These are phyloP conservation scores for Brassica juncea DNA, from an alignment of 345 rosid species.

Conservation along the genomic window DNA sequence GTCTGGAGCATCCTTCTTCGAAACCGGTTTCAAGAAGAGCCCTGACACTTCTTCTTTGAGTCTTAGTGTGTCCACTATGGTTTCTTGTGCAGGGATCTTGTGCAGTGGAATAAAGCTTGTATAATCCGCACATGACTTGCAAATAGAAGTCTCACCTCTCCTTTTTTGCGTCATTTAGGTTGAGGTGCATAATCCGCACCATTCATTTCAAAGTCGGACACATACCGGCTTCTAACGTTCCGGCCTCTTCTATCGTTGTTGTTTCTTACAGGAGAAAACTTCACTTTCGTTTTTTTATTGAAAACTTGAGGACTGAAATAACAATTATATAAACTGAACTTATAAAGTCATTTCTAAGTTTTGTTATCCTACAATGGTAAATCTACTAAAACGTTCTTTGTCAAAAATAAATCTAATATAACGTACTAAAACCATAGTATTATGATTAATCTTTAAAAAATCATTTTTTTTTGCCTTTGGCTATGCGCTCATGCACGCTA, in stretches of 20 bases:
- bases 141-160: slow-evolving; percentile 63
- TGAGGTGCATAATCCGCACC: slow-evolving; percentile 60
- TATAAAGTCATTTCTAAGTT: not conserved
- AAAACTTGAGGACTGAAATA: too few species aligned
- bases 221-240: slow-evolving; percentile 58
- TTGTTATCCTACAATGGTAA: not conserved
- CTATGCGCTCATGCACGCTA: not conserved
- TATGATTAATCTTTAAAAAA: not conserved
- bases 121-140: not conserved
- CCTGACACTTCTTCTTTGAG: slow-evolving; percentile 62
- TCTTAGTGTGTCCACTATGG: slow-evolving; percentile 68
- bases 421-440: not conserved
- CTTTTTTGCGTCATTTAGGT: slow-evolving; percentile 86
- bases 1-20: slow-evolving; percentile 94
- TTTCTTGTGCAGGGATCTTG: too few species aligned
- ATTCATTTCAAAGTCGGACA: slow-evolving; percentile 49
- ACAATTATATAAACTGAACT: not conserved
- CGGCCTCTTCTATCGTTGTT: slow-evolving; percentile 64
- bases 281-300: too few species aligned
- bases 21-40: slow-evolving; percentile 84
- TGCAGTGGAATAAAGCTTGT: too few species aligned
- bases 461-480: not conserved
- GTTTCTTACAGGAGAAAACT: slow-evolving; percentile 49
- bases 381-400: not conserved
- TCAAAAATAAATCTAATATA: not conserved